These are phyloP conservation scores for Spongospora subterranea DNA, from an alignment of 208 protist genomes.

Conservation along the genomic window DNA sequence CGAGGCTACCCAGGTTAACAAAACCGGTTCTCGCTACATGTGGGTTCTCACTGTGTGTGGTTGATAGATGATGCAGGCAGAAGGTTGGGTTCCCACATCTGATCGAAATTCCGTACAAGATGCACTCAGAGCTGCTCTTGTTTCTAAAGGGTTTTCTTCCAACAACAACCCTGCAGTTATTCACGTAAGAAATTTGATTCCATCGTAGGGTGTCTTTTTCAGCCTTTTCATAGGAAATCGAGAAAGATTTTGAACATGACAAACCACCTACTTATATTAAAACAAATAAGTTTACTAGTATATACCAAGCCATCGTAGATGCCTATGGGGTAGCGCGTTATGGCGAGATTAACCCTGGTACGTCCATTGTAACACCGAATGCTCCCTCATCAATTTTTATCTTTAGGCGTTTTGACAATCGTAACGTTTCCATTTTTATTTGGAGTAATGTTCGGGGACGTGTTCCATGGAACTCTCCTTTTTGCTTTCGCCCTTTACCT, in stretches of 20 bases:
- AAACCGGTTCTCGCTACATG: neutral
- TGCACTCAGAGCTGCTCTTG: neutral
- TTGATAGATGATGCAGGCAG: slow-evolving; percentile 20
- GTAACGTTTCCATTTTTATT: slow-evolving; percentile 99
- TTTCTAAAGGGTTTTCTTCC: neutral
- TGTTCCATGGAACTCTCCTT: slow-evolving; percentile 90
- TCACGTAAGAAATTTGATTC: neutral
- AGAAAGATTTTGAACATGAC: slow-evolving; percentile 74
- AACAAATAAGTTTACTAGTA: slow-evolving; percentile 93
- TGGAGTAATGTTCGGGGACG: slow-evolving; percentile 99
- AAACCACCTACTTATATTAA: slow-evolving; percentile 94
- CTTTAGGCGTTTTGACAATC: slow-evolving; percentile 84
- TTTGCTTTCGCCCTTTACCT: slow-evolving; percentile 60
- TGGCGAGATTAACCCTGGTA: slow-evolving; percentile 71
- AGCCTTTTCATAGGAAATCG: slow-evolving; percentile 87
- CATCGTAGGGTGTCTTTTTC: neutral
- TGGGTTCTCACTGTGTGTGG: neutral
- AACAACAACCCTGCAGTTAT: slow-evolving; percentile 44
- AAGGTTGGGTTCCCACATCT: slow-evolving; percentile 23
- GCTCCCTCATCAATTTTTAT: neutral
- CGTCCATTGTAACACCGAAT: neutral
- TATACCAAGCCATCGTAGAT: slow-evolving; percentile 92
- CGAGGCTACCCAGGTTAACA: neutral
- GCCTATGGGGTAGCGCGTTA: slow-evolving; percentile 80
- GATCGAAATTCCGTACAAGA: neutral